Evolutionary conservation across 441 rosid genomes (phyloP).

Genomic region (Euphorbia corollata): DNA sequence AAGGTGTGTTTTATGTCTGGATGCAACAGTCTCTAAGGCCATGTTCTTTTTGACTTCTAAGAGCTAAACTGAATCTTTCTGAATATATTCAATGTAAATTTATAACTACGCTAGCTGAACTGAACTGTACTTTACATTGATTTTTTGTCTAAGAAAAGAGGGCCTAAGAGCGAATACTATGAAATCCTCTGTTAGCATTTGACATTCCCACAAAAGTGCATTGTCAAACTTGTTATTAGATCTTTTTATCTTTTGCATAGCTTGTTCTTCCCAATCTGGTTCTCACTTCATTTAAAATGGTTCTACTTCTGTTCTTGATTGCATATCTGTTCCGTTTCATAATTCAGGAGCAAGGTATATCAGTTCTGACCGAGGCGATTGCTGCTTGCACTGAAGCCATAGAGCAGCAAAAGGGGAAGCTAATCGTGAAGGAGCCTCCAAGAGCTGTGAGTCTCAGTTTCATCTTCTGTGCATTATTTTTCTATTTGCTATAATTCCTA

Average conservation of each 20-base stretch:
- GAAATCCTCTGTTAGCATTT: background rate
- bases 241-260: too few species aligned
- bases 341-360: conserved; percentile 86
- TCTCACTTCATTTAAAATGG: background rate
- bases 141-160: too few species aligned
- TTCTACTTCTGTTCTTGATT: background rate
- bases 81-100: too few species aligned
- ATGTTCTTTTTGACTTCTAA: too few species aligned
- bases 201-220: background rate
- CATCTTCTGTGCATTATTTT: background rate
- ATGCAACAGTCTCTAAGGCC: too few species aligned
- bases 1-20: too few species aligned
- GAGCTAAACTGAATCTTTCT: too few species aligned
- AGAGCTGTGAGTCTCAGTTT: conserved; percentile 67
- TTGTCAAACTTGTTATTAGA: background rate
- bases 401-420: conserved; percentile 81
- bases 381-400: conserved; percentile 67
- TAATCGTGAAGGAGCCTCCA: conserved; percentile 69
- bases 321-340: background rate
- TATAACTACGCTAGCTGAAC: too few species aligned
- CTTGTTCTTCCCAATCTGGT: background rate
- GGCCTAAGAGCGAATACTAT: too few species aligned
- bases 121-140: too few species aligned
- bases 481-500: background rate
- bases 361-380: conserved; percentile 66